Evolutionary conservation across 2,329 filamentous ascomycete genomes (phyloP).

Genomic region (Dactylonectria macrodidyma): DNA sequence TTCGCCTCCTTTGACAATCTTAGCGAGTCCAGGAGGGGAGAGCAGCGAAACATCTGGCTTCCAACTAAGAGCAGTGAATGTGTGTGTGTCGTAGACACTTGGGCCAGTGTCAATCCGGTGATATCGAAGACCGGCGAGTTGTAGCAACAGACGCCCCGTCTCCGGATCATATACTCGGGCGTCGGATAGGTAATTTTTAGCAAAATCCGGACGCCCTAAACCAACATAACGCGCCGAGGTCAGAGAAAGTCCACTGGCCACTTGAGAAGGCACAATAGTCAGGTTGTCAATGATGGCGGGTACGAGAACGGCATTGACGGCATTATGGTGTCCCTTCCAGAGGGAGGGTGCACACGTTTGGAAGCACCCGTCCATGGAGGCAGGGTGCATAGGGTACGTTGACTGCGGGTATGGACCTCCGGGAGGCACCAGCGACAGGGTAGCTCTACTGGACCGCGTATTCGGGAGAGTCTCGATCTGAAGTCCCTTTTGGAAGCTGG

Average conservation of each 20-base stretch:
- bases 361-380: conserved; percentile 26
- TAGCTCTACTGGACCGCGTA: conserved; percentile 6
- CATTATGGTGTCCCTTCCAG: conserved; percentile 17
- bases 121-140: conserved; percentile 15
- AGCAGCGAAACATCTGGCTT: conserved; percentile 17
- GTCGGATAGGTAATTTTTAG: conserved; percentile 12
- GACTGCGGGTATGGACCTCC: conserved; percentile 21
- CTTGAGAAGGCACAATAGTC: conserved; percentile 8
- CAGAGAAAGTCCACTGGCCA: conserved; percentile 14
- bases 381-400: conserved; percentile 28
- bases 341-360: conserved; percentile 27
- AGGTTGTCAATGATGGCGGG: conserved; percentile 19
- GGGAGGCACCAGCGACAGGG: conserved; percentile 7
- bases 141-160: conserved; percentile 8
- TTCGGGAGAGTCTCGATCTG: conserved; percentile 17
- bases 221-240: conserved; percentile 18
- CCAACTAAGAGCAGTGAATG: conserved; percentile 19
- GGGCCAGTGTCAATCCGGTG: neutral
- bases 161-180: conserved; percentile 14
- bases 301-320: conserved; percentile 15
- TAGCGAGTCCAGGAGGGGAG: too few species aligned
- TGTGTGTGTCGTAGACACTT: conserved; percentile 2
- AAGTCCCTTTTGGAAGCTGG: conserved; percentile 27
- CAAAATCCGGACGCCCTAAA: conserved; percentile 12
- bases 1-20: too few species aligned